Conservation (phyloP, 202 grass and related monocot species). For the Panicum hallii region DNA sequence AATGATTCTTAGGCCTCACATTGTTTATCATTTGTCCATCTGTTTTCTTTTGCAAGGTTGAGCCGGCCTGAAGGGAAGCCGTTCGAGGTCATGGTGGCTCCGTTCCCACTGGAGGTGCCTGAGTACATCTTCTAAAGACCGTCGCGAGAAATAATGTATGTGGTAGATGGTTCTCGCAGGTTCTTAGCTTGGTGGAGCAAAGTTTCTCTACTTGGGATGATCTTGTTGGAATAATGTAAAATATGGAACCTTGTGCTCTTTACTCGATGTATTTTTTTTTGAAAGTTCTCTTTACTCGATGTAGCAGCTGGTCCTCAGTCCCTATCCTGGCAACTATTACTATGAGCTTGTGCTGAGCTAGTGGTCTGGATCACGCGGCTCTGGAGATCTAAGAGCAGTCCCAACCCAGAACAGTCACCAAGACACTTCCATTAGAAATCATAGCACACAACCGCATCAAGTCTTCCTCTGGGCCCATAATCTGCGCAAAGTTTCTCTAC, state of each 20-base stretch:
- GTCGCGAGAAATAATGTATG: background rate
- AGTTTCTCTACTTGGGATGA: background rate
- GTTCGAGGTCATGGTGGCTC: constrained; percentile 77
- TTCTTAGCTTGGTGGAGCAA: background rate
- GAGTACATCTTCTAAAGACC: constrained; percentile 75
- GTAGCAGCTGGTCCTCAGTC: background rate
- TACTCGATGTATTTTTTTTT: background rate
- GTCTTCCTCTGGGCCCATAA: too few relatives aligned
- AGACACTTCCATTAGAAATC: too few relatives aligned
- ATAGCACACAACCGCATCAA: too few relatives aligned
- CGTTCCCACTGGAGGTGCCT: constrained; percentile 54
- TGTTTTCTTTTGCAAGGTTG: constrained; percentile 56
- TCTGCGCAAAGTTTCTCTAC: too few relatives aligned
- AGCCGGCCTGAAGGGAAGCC: constrained; percentile 73
- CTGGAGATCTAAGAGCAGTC: too few relatives aligned
- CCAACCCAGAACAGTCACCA: too few relatives aligned
- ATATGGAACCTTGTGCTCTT: background rate
- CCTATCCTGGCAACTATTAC: too few relatives aligned
- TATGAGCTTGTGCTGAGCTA: too few relatives aligned
- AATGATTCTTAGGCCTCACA: background rate
- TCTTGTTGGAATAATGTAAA: constrained; percentile 16
- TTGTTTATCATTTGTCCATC: background rate
- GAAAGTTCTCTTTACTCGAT: background rate
- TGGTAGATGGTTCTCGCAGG: background rate
- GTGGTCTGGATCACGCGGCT: too few relatives aligned